Evolutionary conservation across 306 rosid genomes (phyloP).

Genomic region (Fragaria vesca): DNA sequence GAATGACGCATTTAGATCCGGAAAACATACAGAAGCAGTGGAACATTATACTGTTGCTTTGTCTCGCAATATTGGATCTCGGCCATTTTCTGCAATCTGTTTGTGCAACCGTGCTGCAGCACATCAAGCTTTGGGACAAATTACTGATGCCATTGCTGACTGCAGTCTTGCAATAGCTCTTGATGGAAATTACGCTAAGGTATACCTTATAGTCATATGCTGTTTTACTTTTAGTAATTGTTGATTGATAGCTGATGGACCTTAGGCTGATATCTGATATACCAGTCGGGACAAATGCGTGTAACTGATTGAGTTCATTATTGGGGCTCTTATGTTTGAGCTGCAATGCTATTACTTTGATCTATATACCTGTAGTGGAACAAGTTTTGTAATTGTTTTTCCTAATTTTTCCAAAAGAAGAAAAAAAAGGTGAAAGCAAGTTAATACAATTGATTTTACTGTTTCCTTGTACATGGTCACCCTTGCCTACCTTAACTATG

Average conservation of each 20-base stretch:
- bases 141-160: conserved; percentile 89
- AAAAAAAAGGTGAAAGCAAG: background rate
- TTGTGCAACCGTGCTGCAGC: conserved; percentile 96
- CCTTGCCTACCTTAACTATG: background rate
- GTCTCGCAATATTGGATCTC: conserved; percentile 64
- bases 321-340: background rate
- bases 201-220: background rate
- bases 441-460: background rate
- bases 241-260: background rate
- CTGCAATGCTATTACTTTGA: background rate
- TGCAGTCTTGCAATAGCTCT: conserved; percentile 90
- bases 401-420: background rate
- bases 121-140: conserved; percentile 83
- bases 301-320: background rate
- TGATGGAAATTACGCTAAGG: conserved; percentile 81
- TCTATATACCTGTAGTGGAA: background rate
- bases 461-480: background rate
- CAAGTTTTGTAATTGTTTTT: background rate
- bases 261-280: background rate
- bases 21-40: conserved; percentile 67
- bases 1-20: conserved; percentile 66
- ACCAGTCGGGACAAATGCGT: background rate
- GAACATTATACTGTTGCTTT: conserved; percentile 80
- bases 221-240: background rate
- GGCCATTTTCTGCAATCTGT: conserved; percentile 83